Evolutionary conservation across 768 basidiomycete species (phyloP), one percentile per base, ranked within the genome.

Genomic region (Agrocybe chaxingu): DNA sequence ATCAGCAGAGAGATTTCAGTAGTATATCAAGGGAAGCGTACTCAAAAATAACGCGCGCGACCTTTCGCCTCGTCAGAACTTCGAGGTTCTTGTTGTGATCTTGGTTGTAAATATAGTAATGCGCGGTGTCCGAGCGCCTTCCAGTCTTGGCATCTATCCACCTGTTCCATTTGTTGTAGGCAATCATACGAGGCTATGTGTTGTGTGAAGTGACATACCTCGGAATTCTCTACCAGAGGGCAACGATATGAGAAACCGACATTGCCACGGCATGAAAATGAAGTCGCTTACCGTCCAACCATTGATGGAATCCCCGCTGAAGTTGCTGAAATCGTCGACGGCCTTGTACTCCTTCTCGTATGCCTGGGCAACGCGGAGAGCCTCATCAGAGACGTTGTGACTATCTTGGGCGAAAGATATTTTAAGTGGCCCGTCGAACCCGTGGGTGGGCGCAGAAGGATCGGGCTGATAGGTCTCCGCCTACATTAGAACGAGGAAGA

Each of bases 131-230:
- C 0, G 82, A 83, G 16, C 85, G 77, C 39, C 56, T 69, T 19
- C 85, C 84, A 2, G 74, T 80, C 12, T 64, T 61, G 2, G 58
- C 63, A 51, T 80, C 70, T 12, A 87, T 69, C 58, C 80, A 87
- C 57, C 85, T 54, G 12, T 24, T 24, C 24, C 24, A 3, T 3
- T 24, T 24, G 24, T 24, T 24, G 24, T 24, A 24, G 24, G 5
- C 24, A 24, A 24, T 24, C 3, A 5, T 24, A 24, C 24, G 24
- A 24, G 24, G 24, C 24, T 24, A 3, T 3, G 24, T 2, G 24
- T 24, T 24, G 24, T 24, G 24, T 24, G 24, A 24, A 24, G 24
- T 16, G 1, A 24, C 24, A 5, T 24, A 24, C 24, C 24, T 24
- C 24, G 24, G 24, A 24, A 24, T 3, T 2, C 24, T 24, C 24